Conservation (phyloP, 768 basidiomycete species). For the Leccinum truebloodii region DNA sequence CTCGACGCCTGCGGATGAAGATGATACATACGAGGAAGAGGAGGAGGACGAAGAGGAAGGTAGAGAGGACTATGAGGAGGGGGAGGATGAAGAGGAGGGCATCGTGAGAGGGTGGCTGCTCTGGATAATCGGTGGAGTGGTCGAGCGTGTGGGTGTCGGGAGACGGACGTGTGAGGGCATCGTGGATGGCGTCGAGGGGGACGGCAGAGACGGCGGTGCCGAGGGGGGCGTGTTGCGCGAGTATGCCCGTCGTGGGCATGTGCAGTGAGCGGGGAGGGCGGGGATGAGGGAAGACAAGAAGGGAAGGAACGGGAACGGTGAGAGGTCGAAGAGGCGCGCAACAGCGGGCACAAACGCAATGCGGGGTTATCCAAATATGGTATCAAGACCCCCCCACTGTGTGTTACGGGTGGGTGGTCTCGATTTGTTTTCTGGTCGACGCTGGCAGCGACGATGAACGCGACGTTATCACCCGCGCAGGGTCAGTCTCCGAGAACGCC, state of each 20-base stretch:
- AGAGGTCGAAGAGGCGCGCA: background rate
- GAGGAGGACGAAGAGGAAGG: constrained; percentile 89
- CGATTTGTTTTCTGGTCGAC: constrained; percentile 2
- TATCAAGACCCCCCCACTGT: constrained; percentile 13
- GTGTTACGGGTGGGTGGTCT: constrained; percentile 3
- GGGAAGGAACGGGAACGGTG: background rate
- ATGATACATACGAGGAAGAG: constrained; percentile 90
- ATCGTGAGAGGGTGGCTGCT: constrained; percentile 45
- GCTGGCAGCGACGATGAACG: constrained; percentile 37
- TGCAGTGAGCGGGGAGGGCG: background rate
- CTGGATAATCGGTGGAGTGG: constrained; percentile 18
- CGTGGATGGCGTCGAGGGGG: constrained; percentile 7
- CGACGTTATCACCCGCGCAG: constrained; percentile 48
- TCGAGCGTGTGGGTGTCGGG: constrained; percentile 3
- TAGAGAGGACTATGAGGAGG: constrained; percentile 89
- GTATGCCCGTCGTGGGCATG: constrained; percentile 13
- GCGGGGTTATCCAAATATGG: constrained; percentile 10
- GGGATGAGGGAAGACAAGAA: background rate
- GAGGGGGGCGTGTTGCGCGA: background rate
- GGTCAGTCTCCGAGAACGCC: constrained; percentile 47
- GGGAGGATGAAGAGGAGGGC: constrained; percentile 88
- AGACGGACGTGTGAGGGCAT: constrained; percentile 5
- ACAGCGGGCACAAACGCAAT: constrained; percentile 21
- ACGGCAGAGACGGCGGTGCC: constrained; percentile 8
- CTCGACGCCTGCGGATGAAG: constrained; percentile 73